Base-by-base conservation (phyloP, 2,329 filamentous ascomycete genomes). In the Neophaeococcomyces aloes region DNA sequence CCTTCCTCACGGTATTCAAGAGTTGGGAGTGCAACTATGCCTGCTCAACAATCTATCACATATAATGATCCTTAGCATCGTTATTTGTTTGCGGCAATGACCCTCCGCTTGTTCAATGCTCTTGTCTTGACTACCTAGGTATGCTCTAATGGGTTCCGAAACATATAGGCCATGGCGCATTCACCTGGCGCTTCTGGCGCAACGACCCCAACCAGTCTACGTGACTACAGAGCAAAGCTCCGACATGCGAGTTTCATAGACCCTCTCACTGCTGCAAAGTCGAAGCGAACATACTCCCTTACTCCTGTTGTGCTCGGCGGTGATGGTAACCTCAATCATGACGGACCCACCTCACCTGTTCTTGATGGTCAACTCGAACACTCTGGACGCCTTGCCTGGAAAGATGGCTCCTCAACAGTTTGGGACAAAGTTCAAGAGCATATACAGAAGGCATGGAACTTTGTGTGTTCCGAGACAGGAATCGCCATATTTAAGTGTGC, bases 401-500 rank as follows among this genome's bases (percentile, higher is more conserved):
- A 45, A 44, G 42, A 51, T 29, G 49, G 50, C 25, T 32, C 52
- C 6, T 27, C 48, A 14, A 15, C 38, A 21, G 4, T 2, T 7
- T 45, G 46, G 5, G 52, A 47, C 7, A 41, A 37, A 61, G 33
- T 53, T 37, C 38, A 47, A 50, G 29, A 57, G 38, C 42, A 49
- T 67, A 42, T 64, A 57, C 42, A 54, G 67, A 61, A 59, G 38
- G 57, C 72, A 37, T 73, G 75, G 63, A 57, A 62, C 45, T 91
- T 86, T 69, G 58, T 80, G 5, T 68, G 73, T 29, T 88, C 86
- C 0, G 79, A 82, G 27, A 79, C 76, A 27, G 88, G 86, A 4
- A 80, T 81, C 47, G 83, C 81, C 30, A 83, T 94, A 42, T 67
- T 95, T 56, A 95, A 95, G 65, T 95, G 87, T 68, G 88, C 86